Base-by-base conservation (phyloP, 2,329 filamentous ascomycete species). In the Spiromastix sp. region DNA sequence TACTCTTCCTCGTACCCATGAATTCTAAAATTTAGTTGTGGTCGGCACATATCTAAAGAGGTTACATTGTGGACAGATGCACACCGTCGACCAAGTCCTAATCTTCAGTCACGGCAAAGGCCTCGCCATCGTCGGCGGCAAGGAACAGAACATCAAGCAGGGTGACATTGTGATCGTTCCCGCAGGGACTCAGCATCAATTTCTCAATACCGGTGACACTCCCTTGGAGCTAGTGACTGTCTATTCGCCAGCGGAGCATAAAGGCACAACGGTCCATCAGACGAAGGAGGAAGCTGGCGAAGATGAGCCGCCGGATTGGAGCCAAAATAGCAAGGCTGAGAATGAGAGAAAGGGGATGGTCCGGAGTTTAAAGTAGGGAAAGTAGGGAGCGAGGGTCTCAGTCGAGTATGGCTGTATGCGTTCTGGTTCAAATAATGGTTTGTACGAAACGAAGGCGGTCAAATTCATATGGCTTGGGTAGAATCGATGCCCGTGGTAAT, bases 101-200 rank as follows among this genome's bases (percentile, higher is more conserved):
- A 74, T 77, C 9, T 79, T 80, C 54, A 80, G 74, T 0, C 71
- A 67, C 4, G 76, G 75, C 9, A 61, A 56, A 8, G 74, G 70
- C 0, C 68, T 71, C 17, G 74, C 74, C 1, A 75, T 70, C 2
- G 67, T 79, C 4, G 69, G 65, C 11, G 73, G 72, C 1, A 71
- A 71, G 36, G 70, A 77, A 34, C 72, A 77, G 37, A 54, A 60
- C 17, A 59, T 77, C 39, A 66, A 66, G 34, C 70, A 71, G 4
- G 69, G 70, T 36, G 64, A 76, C 54, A 55, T 77, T 11, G 68
- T 79, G 16, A 65, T 79, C 32, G 75, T 80, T 2, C 76, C 77
- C 0, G 77, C 76, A 0, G 76, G 76, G 0, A 79, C 75, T 2
- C 71, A 75, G 52, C 75, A 79, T 50, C 74, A 79, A 48, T 79